Conservation (phyloP, 129 eudicot genomes). For the Tanacetum coccineum region DNA sequence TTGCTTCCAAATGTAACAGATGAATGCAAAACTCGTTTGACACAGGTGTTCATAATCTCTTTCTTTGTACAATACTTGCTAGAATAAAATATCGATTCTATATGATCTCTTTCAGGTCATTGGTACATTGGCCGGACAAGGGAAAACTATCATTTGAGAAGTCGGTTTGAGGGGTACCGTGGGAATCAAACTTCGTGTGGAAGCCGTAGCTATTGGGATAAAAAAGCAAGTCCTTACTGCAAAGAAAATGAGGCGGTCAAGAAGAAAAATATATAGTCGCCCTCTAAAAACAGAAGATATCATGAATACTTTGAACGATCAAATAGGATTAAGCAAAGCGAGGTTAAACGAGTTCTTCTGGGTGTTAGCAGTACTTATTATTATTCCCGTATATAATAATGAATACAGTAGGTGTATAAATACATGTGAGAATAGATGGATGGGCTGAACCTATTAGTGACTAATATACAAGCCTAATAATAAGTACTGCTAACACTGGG, state of each 20-base stretch:
- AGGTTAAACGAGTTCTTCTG: constrained; percentile 41
- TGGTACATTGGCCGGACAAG: too few relatives aligned
- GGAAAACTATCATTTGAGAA: constrained; percentile 39
- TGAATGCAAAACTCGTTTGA: not conserved
- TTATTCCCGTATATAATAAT: too few relatives aligned
- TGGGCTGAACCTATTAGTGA: too few relatives aligned
- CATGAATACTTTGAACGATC: constrained; percentile 36
- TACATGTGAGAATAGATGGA: too few relatives aligned
- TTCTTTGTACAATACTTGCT: not conserved
- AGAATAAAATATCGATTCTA: not conserved
- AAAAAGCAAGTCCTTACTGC: constrained; percentile 37
- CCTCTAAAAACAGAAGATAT: constrained; percentile 34
- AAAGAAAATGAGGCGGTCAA: not conserved
- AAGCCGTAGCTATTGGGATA: constrained; percentile 42
- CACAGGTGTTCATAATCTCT: not conserved
- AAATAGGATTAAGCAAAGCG: constrained; percentile 46
- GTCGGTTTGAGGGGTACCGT: constrained; percentile 28
- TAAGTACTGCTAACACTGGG: constrained; percentile 23
- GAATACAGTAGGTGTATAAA: too few relatives aligned
- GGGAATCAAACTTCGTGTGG: constrained; percentile 32
- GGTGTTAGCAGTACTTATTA: too few relatives aligned
- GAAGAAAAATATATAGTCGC: not conserved
- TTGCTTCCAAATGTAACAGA: not conserved
- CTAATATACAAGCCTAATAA: too few relatives aligned
- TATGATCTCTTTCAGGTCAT: not conserved